Evolutionary conservation across 164 flowering plant species (phyloP), one percentile per base, ranked within the genome.

Genomic region (Tinospora cordifolia): DNA sequence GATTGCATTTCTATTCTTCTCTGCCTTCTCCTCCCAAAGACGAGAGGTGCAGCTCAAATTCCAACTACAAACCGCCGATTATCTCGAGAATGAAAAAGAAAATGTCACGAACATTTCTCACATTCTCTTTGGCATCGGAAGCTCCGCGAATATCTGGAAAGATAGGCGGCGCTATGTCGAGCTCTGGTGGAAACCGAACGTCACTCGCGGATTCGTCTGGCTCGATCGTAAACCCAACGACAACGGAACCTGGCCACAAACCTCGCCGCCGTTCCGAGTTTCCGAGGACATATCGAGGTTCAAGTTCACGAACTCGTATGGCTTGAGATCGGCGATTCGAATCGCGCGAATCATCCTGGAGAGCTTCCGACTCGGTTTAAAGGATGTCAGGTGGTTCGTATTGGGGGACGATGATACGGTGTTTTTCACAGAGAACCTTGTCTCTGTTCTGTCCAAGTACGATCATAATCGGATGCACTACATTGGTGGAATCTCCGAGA

Each of bases 371-470:
- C 67, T 85, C 6, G 82, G 84, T 41, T 14, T 77, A 63, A 79
- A 83, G 3, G 68, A 75, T 41, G 92, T 90, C 72, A 81, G 97
- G 71, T 93, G 97, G 98, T 90, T 87, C 71, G 96, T 91, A 58
- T 82, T 93, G 91, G 97, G 97, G 11, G 98, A 91, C 73, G 98
- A 93, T 57, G 98, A 93, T 72, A 91, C 97, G 60, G 91, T 93
- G 75, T 93, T 87, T 49, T 87, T 93, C 74, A 34, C 84, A 2
- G 87, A 90, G 19, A 93, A 93, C 69, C 69, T 93, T 34, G 90
- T 82, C 2, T 6, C 82, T 40, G 93, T 86, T 24, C 67, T 93
- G 63, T 65, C 78, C 38, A 84, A 69, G 73, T 88, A 88, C 69
- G 96, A 91, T 75, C 91, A 91, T 76, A 51, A 76, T 39, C 77